A percentile compares a stretch with the other conserved stretches of the same genome.
Evolutionary conservation across 495 filamentous ascomycete species (phyloP).

Genomic region (Tuber microsphaerosporum): DNA sequence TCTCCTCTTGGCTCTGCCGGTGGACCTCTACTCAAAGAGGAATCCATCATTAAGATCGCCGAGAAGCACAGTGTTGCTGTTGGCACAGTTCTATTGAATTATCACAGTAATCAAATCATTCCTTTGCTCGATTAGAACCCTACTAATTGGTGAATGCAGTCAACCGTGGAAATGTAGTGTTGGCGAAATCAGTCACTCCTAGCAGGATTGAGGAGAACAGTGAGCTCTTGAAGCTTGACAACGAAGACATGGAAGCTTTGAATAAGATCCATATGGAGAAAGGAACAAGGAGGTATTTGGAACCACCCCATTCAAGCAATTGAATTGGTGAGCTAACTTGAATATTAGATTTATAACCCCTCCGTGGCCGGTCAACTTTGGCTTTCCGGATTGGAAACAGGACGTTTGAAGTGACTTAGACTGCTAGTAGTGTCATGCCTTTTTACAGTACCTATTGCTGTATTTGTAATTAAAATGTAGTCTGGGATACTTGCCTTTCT

Average conservation of each 20-base stretch:
- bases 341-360: constrained; percentile 26
- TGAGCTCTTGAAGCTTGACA: constrained; percentile 38
- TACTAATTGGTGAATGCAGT: constrained; percentile 21
- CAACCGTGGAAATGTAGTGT: constrained; percentile 41
- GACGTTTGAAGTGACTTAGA: constrained; percentile 6
- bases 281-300: constrained; percentile 26
- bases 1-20: constrained; percentile 37
- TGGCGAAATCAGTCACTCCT: constrained; percentile 43
- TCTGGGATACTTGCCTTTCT: background rate
- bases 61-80: constrained; percentile 34
- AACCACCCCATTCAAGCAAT: background rate
- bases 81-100: constrained; percentile 34
- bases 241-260: constrained; percentile 41
- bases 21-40: constrained; percentile 36
- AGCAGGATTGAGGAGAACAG: constrained; percentile 42
- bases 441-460: background rate
- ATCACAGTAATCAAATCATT: constrained; percentile 15
- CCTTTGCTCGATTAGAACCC: background rate
- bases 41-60: constrained; percentile 40
- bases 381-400: constrained; percentile 33
- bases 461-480: background rate
- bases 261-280: constrained; percentile 32
- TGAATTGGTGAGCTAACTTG: constrained; percentile 5
- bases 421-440: background rate
- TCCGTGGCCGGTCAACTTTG: constrained; percentile 35